Evolutionary conservation across 768 basidiomycete genomes (phyloP), one percentile per base, ranked within the genome.

Genomic region (Gyrodon lividus): DNA sequence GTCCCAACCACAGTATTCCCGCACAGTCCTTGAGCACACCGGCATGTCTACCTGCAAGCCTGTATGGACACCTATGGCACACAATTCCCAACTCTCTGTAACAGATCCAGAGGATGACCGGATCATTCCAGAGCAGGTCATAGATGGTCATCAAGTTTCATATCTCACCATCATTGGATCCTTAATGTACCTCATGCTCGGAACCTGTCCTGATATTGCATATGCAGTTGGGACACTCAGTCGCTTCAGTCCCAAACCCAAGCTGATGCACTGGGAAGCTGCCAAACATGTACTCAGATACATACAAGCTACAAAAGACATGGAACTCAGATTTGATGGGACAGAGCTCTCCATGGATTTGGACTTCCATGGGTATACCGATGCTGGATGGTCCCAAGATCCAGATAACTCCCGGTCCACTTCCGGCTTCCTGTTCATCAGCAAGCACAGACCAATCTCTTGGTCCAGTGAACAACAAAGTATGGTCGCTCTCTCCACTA

Each of bases 101-200:
- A n/a, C n/a, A n/a, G n/a, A n/a, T n/a, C n/a, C n/a, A n/a, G n/a
- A n/a, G n/a, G n/a, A n/a, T n/a, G n/a, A n/a, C n/a, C n/a, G n/a
- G n/a, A n/a, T n/a, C n/a, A n/a, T n/a, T n/a, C n/a, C n/a, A n/a
- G n/a, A n/a, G n/a, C n/a, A n/a, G n/a, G n/a, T n/a, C n/a, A n/a
- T n/a, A n/a, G n/a, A n/a, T n/a, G n/a, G n/a, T n/a, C n/a, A n/a
- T n/a, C n/a, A n/a, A n/a, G n/a, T n/a, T n/a, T n/a, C n/a, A n/a
- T n/a, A n/a, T n/a, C n/a, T n/a, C n/a, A n/a, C n/a, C n/a, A n/a
- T n/a, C n/a, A n/a, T n/a, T n/a, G n/a, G 34, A 7, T 52, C 24
- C 1, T 20, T 52, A 1, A 54, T 54, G 37, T 45, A 49, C 22
- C 43, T 54, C 28, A 49, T 49, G 47, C 47, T 54, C 0, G 23